These are phyloP conservation scores for Colletotrichum zoysiae DNA, from an alignment of 2,329 filamentous ascomycete genomes.

Conservation along the genomic window DNA sequence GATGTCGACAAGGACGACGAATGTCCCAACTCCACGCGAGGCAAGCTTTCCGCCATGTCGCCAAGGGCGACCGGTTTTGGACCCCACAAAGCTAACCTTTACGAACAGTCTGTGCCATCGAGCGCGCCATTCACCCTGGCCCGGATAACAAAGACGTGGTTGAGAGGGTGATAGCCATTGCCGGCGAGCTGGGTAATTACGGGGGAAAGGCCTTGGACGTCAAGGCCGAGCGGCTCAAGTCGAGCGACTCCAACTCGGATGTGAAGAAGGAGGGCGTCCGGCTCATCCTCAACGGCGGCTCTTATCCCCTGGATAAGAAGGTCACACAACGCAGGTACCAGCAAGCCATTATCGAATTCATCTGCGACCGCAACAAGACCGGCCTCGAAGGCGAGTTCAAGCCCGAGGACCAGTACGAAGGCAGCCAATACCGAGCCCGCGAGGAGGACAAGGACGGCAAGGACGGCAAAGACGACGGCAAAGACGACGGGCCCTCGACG, in stretches of 20 bases:
- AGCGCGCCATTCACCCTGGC: conserved; percentile 65
- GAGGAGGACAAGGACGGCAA: conserved; percentile 49
- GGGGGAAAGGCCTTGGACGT: conserved; percentile 74
- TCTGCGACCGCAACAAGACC: conserved; percentile 80
- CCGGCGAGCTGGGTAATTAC: conserved; percentile 73
- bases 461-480: conserved; percentile 35
- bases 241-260: conserved; percentile 73
- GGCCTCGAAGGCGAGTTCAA: conserved; percentile 80
- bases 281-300: conserved; percentile 74
- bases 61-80: background rate
- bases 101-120: conserved; percentile 80
- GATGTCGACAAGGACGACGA: conserved; percentile 67
- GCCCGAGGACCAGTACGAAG: conserved; percentile 65
- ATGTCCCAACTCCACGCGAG: conserved; percentile 78
- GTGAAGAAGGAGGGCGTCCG: conserved; percentile 78
- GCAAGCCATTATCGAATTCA: conserved; percentile 84
- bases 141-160: conserved; percentile 62
- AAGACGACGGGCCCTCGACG: conserved; percentile 50
- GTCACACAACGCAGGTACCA: conserved; percentile 65
- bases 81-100: conserved; percentile 24
- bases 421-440: conserved; percentile 47
- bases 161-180: conserved; percentile 76
- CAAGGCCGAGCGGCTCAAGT: conserved; percentile 74
- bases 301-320: conserved; percentile 64
- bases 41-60: conserved; percentile 54